Percentiles rank a stretch among this genome's conserved stretches.
phyloP scores from a whole-genome alignment of 1,284 basidiomycete species.

The Cutaneotrichosporon sp. region DNA sequence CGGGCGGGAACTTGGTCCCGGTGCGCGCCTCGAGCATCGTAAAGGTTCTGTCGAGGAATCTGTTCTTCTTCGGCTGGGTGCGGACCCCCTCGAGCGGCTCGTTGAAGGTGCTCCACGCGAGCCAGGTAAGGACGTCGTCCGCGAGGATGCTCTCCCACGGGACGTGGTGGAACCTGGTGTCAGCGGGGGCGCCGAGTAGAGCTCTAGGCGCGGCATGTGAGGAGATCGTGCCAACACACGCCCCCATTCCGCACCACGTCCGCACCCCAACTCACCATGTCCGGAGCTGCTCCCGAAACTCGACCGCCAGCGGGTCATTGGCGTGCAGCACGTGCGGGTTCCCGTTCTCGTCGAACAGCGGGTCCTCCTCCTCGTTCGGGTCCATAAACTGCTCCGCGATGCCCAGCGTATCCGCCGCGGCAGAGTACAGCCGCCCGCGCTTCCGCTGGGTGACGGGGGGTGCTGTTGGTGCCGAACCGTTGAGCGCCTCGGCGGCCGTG shows the following conservation, averaged over 20 bases:
- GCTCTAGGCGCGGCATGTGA: too few relatives aligned
- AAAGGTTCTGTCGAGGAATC: constrained; percentile 63
- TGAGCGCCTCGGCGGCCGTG: neutral
- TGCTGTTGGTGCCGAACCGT: too few relatives aligned
- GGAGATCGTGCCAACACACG: too few relatives aligned
- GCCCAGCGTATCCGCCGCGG: constrained; percentile 9
- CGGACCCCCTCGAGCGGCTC: constrained; percentile 56
- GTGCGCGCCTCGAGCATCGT: constrained; percentile 70
- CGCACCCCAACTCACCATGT: constrained; percentile 43
- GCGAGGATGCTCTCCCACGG: constrained; percentile 71
- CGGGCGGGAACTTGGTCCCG: constrained; percentile 66
- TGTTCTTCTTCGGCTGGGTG: constrained; percentile 57
- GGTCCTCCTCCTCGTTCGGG: constrained; percentile 26
- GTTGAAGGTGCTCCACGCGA: constrained; percentile 82
- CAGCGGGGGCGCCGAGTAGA: too few relatives aligned
- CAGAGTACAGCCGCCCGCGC: constrained; percentile 15
- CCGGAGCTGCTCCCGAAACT: constrained; percentile 51
- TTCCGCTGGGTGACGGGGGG: neutral
- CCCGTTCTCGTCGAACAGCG: constrained; percentile 20
- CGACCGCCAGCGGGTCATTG: constrained; percentile 47
- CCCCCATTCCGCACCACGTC: too few relatives aligned
- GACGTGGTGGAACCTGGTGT: constrained; percentile 67
- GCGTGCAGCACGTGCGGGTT: constrained; percentile 27
- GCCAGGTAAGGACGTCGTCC: constrained; percentile 70
- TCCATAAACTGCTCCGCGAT: constrained; percentile 30